These are phyloP conservation scores for Diaporthe amygdali DNA, from an alignment of 2,329 filamentous ascomycete species.

Conservation along the genomic window DNA sequence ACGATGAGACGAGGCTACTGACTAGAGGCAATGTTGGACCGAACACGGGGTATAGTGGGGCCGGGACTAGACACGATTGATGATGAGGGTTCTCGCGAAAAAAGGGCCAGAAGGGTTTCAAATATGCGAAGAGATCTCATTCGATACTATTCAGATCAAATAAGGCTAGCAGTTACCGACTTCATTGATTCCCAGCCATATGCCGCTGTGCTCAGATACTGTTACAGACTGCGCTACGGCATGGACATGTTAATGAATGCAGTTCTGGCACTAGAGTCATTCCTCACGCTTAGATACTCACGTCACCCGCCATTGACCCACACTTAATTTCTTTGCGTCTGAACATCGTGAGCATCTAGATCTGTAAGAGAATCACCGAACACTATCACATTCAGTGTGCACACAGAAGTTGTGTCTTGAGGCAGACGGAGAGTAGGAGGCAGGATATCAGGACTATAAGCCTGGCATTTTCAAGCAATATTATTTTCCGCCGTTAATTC, in stretches of 20 bases:
- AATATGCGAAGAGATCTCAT: no score
- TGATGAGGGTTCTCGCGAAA: neutral
- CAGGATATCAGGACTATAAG: neutral
- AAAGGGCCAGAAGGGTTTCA: neutral
- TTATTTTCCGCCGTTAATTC: neutral
- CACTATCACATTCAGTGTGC: neutral
- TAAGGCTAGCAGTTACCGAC: neutral
- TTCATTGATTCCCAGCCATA: neutral
- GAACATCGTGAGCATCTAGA: no score
- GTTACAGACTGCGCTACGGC: neutral
- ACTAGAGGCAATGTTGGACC: neutral
- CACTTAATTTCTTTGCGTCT: no score
- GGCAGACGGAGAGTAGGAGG: no score
- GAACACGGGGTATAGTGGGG: neutral
- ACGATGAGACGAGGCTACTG: neutral
- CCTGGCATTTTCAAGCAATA: no score
- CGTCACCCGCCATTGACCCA: no score
- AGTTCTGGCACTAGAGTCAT: no score
- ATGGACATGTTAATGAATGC: no score
- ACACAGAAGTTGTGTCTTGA: no score
- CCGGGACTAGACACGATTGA: neutral
- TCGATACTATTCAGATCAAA: neutral
- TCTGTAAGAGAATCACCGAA: no score
- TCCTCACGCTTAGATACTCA: no score
- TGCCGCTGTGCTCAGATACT: neutral